phyloP scores from a whole-genome alignment of 2,329 filamentous ascomycete genomes.

The Sclerotiophoma versabilis region DNA sequence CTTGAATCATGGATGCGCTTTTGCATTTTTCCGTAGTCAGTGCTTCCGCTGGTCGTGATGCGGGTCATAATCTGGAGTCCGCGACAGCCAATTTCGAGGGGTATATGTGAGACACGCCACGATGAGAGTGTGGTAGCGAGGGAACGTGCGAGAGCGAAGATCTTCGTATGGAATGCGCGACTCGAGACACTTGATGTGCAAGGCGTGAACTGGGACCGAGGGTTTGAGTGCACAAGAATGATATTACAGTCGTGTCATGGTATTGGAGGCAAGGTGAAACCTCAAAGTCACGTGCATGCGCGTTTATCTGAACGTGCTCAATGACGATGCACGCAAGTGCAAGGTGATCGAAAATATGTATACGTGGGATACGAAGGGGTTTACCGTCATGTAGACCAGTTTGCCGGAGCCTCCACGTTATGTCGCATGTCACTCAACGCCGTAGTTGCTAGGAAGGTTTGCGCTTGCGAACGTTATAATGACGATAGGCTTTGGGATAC shows the following conservation, averaged over 20 bases:
- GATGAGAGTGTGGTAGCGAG: slow-evolving; percentile 12
- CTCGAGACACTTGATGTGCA: not conserved
- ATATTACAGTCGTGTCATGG: not conserved
- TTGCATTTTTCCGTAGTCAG: not conserved
- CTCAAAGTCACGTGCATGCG: not conserved
- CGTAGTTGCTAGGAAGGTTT: not conserved
- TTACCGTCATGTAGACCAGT: not conserved
- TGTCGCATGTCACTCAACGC: not conserved
- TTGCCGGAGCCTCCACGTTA: not conserved
- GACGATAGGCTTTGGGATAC: not conserved
- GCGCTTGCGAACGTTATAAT: not conserved
- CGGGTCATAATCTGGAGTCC: not conserved
- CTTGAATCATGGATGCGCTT: slow-evolving; percentile 11
- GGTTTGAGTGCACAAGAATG: not conserved
- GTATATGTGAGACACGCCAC: slow-evolving; percentile 18
- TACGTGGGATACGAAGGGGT: not conserved
- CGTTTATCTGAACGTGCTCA: not conserved
- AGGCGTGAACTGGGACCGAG: slow-evolving; percentile 6
- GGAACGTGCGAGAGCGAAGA: slow-evolving; percentile 9
- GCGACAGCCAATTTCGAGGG: not conserved
- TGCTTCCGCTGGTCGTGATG: not conserved
- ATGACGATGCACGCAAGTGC: not conserved
- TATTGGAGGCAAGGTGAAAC: not conserved
- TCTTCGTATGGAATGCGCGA: slow-evolving; percentile 7
- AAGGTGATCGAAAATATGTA: not conserved